Percentiles rank a stretch among this genome's conserved stretches.
These are phyloP conservation scores for Arachnomyces sp. DNA, from an alignment of 2,329 filamentous ascomycete genomes.

Conservation along the genomic window DNA sequence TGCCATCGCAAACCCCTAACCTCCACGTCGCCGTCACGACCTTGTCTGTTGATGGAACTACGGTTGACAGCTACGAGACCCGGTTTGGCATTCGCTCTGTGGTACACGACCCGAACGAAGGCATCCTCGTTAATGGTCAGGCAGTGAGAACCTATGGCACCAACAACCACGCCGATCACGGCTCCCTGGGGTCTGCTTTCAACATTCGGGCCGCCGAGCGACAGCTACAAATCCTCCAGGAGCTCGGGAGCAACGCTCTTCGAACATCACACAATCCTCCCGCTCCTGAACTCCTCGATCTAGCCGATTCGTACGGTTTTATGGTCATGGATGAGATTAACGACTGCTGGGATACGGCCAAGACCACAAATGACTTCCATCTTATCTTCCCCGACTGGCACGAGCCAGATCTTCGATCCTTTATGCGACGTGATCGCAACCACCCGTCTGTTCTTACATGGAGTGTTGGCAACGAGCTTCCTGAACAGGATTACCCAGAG, in stretches of 20 bases:
- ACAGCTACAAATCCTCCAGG: slow-evolving; percentile 42
- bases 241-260: slow-evolving; percentile 44
- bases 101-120: slow-evolving; percentile 32
- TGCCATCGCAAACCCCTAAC: slow-evolving; percentile 3
- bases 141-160: slow-evolving; percentile 39
- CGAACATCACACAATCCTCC: slow-evolving; percentile 49
- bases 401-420: slow-evolving; percentile 44
- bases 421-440: slow-evolving; percentile 48
- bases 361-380: slow-evolving; percentile 44
- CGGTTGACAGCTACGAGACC: slow-evolving; percentile 42
- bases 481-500: slow-evolving; percentile 36
- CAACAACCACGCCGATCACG: slow-evolving; percentile 46
- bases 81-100: slow-evolving; percentile 43
- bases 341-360: slow-evolving; percentile 41
- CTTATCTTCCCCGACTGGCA: slow-evolving; percentile 47
- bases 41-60: slow-evolving; percentile 19
- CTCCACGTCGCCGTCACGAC: slow-evolving; percentile 41
- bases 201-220: slow-evolving; percentile 42
- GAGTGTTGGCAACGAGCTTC: slow-evolving; percentile 49
- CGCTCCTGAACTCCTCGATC: slow-evolving; percentile 42
- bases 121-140: slow-evolving; percentile 41
- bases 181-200: slow-evolving; percentile 44
- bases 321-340: slow-evolving; percentile 49
- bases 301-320: slow-evolving; percentile 44
- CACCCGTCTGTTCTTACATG: slow-evolving; percentile 46